These are phyloP conservation scores for Tetrapyrgos nigripes DNA, from an alignment of 1,284 basidiomycete species.

Conservation along the genomic window DNA sequence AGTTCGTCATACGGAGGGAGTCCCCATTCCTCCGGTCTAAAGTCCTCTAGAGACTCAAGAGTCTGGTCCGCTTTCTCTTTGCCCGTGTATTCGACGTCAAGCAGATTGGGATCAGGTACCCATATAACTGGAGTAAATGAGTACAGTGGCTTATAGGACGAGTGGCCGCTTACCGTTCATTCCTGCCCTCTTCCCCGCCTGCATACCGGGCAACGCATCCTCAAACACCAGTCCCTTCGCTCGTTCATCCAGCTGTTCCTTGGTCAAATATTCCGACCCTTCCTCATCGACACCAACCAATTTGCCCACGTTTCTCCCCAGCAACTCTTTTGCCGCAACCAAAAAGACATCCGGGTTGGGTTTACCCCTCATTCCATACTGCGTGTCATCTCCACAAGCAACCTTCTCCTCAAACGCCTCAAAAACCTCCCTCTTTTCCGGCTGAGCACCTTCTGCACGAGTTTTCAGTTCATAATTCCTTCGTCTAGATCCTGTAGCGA, in stretches of 20 bases:
- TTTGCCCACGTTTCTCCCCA: slow-evolving; percentile 62
- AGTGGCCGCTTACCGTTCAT: slow-evolving; percentile 68
- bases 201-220: slow-evolving; percentile 74
- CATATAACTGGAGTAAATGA: slow-evolving; percentile 63
- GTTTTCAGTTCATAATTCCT: slow-evolving; percentile 73
- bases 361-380: slow-evolving; percentile 60
- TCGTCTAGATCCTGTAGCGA: slow-evolving; percentile 76
- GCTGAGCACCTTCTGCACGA: slow-evolving; percentile 45
- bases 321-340: slow-evolving; percentile 60
- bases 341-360: slow-evolving; percentile 80
- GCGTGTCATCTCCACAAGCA: slow-evolving; percentile 72
- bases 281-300: slow-evolving; percentile 45
- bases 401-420: slow-evolving; percentile 64
- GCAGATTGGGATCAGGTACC: slow-evolving; percentile 75
- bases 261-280: slow-evolving; percentile 35
- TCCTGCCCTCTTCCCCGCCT: slow-evolving; percentile 78
- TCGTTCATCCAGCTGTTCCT: slow-evolving; percentile 34
- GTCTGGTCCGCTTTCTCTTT: slow-evolving; percentile 59
- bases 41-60: slow-evolving; percentile 66
- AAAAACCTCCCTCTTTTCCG: slow-evolving; percentile 48
- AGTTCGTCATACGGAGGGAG: slow-evolving; percentile 65
- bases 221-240: slow-evolving; percentile 76
- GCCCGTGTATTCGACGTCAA: slow-evolving; percentile 53
- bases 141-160: neutral
- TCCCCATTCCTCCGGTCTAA: slow-evolving; percentile 78